Percentiles rank a stretch among this genome's conserved stretches.
phyloP scores from a whole-genome alignment of 2,329 filamentous ascomycete genomes.

The Colletotrichum karsti region DNA sequence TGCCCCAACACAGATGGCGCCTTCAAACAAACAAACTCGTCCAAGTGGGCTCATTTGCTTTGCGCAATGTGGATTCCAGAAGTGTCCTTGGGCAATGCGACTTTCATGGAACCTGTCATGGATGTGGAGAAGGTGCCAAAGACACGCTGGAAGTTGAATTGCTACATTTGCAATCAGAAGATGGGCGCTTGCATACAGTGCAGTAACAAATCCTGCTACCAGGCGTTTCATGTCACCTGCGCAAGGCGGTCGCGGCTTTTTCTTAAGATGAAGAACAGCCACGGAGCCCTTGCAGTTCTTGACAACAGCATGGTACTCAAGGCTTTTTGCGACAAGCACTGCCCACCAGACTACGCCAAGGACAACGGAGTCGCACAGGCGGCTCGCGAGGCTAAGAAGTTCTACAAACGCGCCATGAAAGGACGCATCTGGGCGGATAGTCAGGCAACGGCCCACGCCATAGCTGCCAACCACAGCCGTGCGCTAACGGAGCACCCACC shows the following conservation, averaged over 20 bases:
- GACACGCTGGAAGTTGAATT: constrained; percentile 90
- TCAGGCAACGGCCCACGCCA: constrained; percentile 81
- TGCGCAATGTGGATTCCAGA: constrained; percentile 99
- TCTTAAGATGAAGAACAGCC: constrained; percentile 95
- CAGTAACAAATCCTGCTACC: constrained; percentile 95
- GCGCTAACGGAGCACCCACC: constrained; percentile 73
- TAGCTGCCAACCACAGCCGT: constrained; percentile 77
- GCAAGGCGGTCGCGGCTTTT: constrained; percentile 88
- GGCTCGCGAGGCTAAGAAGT: constrained; percentile 84
- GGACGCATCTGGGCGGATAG: constrained; percentile 92
- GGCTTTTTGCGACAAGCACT: constrained; percentile 96
- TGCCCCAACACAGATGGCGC: constrained; percentile 97
- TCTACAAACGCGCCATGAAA: constrained; percentile 90
- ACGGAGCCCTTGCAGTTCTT: constrained; percentile 79
- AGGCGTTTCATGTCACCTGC: constrained; percentile 97
- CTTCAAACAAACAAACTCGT: constrained; percentile 97
- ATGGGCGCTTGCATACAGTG: constrained; percentile 99
- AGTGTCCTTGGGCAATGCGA: constrained; percentile 92
- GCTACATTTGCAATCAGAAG: constrained; percentile 95
- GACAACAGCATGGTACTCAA: constrained; percentile 86
- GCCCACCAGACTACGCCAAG: constrained; percentile 85
- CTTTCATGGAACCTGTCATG: constrained; percentile 98
- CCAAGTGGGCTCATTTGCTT: constrained; percentile 95
- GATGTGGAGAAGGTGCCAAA: constrained; percentile 98
- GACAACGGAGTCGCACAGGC: constrained; percentile 86